These are phyloP conservation scores for Clonostachys chloroleuca DNA, from an alignment of 2,329 filamentous ascomycete genomes.

Conservation along the genomic window DNA sequence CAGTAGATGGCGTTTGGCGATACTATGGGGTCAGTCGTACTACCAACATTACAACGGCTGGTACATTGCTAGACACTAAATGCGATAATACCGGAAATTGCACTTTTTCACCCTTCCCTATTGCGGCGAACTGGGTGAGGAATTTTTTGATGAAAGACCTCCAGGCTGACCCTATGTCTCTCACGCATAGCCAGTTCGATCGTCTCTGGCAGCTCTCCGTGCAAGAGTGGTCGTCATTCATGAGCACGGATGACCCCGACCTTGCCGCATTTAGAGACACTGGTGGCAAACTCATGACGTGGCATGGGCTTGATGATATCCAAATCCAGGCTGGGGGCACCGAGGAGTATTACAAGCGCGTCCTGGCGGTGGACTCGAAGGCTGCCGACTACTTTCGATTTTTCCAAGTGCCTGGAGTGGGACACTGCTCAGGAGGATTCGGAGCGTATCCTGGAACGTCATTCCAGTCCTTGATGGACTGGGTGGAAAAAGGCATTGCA, in stretches of 20 bases:
- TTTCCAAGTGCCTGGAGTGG: background rate
- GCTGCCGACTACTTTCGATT: slow-evolving; percentile 1
- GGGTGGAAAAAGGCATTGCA: background rate
- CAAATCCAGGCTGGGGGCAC: slow-evolving; percentile 8
- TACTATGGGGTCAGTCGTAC: background rate
- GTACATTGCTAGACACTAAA: background rate
- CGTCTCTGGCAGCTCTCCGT: background rate
- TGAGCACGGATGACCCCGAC: slow-evolving; percentile 17
- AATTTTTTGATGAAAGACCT: background rate
- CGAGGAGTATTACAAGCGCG: slow-evolving; percentile 18
- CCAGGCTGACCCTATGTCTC: background rate
- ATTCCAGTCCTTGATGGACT: background rate
- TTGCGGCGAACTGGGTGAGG: background rate
- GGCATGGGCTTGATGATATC: slow-evolving; percentile 26
- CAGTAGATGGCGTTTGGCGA: background rate
- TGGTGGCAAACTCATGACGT: slow-evolving; percentile 33
- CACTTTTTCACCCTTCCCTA: background rate
- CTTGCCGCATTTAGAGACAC: slow-evolving; percentile 15
- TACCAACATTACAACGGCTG: background rate
- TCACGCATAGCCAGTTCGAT: background rate
- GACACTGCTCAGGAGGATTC: background rate
- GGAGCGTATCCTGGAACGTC: background rate
- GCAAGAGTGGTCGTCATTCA: background rate
- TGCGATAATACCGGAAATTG: background rate
- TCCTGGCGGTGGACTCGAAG: slow-evolving; percentile 3